A percentile compares a stretch with the other conserved stretches of the same genome.
Conservation (phyloP, 1,139 yeast species). For the Yamadazyma conglobata region DNA sequence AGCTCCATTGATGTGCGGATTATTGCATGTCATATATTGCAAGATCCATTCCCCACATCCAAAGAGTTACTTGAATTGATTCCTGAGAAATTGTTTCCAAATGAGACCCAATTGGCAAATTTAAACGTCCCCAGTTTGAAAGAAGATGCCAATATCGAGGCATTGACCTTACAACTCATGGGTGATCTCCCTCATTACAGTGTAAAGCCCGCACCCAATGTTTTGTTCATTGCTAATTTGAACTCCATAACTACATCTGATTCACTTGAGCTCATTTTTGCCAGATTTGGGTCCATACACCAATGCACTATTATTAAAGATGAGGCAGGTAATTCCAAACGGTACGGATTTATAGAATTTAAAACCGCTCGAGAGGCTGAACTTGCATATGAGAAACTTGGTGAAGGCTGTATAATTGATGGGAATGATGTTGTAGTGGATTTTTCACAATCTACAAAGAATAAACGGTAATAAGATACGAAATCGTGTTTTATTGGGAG, state of each 20-base stretch:
- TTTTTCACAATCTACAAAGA: constrained; percentile 55
- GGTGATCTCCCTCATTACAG: constrained; percentile 64
- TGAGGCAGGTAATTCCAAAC: constrained; percentile 44
- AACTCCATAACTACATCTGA: constrained; percentile 57
- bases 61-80: constrained; percentile 3
- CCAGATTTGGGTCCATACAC: constrained; percentile 54
- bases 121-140: constrained; percentile 5
- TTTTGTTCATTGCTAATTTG: constrained; percentile 59
- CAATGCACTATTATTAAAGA: constrained; percentile 50
- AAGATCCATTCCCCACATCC: constrained; percentile 52
- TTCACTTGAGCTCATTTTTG: constrained; percentile 52
- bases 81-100: constrained; percentile 7
- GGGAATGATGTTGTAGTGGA: constrained; percentile 64
- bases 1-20: constrained; percentile 53
- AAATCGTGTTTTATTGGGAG: constrained; percentile 2
- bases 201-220: constrained; percentile 58
- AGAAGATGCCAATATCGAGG: constrained; percentile 21
- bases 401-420: constrained; percentile 55
- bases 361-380: constrained; percentile 49
- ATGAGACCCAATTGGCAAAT: constrained; percentile 13
- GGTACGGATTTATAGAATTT: constrained; percentile 64
- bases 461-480: constrained; percentile 6
- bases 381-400: constrained; percentile 56
- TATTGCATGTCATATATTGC: constrained; percentile 45
- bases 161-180: constrained; percentile 58